A percentile compares a stretch with the other conserved stretches of the same genome.
These are phyloP conservation scores for Ophiosphaerella narmari DNA, from an alignment of 2,329 filamentous ascomycete species.

Conservation along the genomic window DNA sequence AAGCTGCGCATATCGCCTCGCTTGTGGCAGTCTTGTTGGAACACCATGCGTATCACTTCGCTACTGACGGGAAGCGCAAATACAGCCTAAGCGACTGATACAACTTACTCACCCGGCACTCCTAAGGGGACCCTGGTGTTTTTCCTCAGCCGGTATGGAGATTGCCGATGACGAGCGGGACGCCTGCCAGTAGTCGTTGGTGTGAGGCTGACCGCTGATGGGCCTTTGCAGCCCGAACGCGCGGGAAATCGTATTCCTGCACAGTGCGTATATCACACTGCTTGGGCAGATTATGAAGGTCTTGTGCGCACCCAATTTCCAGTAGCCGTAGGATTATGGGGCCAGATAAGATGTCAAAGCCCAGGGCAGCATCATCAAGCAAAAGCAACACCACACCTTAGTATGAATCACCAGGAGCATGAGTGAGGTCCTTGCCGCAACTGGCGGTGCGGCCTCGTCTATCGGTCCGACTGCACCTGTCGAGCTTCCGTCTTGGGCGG, in stretches of 20 bases:
- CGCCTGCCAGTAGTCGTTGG: background rate
- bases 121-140: background rate
- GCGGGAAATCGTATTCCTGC: slow-evolving; percentile 21
- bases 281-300: slow-evolving; percentile 6
- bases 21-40: background rate
- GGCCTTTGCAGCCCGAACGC: slow-evolving; percentile 16
- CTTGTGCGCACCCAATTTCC: background rate
- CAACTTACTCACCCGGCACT: too few relatives aligned
- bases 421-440: slow-evolving; percentile 24
- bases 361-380: slow-evolving; percentile 23
- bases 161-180: slow-evolving; percentile 2
- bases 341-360: background rate
- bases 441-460: slow-evolving; percentile 22
- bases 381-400: background rate
- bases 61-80: background rate
- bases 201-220: slow-evolving; percentile 5
- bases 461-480: slow-evolving; percentile 40
- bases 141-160: background rate
- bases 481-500: slow-evolving; percentile 29
- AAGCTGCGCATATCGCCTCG: background rate
- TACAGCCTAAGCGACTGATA: too few relatives aligned
- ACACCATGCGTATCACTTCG: background rate
- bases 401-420: slow-evolving; percentile 5
- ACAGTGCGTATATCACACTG: slow-evolving; percentile 7
- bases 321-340: background rate